Conservation (phyloP, 2,329 filamentous ascomycete species). For the Sphaerostilbella broomeana region DNA sequence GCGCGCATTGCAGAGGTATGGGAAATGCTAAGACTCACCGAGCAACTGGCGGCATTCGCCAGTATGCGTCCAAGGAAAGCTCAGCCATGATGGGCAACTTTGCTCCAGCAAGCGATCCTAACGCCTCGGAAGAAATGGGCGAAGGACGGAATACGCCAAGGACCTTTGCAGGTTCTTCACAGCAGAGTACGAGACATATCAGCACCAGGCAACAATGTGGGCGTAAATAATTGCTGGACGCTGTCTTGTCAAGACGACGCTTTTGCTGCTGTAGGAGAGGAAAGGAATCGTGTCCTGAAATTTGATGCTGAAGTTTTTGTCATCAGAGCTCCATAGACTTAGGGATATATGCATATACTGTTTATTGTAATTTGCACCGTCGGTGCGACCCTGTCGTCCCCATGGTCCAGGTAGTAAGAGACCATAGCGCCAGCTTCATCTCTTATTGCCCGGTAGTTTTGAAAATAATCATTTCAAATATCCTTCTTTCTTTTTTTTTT, state of each 20-base stretch:
- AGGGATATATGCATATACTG: constrained; percentile 8
- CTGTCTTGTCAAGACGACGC: constrained; percentile 29
- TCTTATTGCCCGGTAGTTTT: no score
- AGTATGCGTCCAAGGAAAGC: constrained; percentile 28
- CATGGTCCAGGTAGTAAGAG: no score
- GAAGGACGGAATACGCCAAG: constrained; percentile 11
- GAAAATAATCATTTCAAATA: no score
- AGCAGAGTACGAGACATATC: constrained; percentile 17
- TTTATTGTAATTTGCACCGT: background rate
- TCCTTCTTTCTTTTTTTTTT: no score
- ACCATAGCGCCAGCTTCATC: no score
- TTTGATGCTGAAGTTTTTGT: constrained; percentile 8
- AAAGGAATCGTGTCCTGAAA: constrained; percentile 14
- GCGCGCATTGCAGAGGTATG: no score
- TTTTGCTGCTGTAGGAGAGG: constrained; percentile 12
- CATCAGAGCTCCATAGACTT: constrained; percentile 3
- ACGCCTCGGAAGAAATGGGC: constrained; percentile 1
- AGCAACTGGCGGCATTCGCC: constrained; percentile 35
- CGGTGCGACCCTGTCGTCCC: no score
- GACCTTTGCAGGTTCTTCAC: constrained; percentile 7
- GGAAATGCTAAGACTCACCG: constrained; percentile 28
- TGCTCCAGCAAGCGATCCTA: constrained; percentile 19
- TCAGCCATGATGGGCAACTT: constrained; percentile 30
- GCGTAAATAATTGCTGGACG: constrained; percentile 27
- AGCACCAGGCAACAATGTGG: constrained; percentile 23